These are phyloP conservation scores for Pulveroboletus frians DNA, from an alignment of 768 basidiomycete species.

Conservation along the genomic window DNA sequence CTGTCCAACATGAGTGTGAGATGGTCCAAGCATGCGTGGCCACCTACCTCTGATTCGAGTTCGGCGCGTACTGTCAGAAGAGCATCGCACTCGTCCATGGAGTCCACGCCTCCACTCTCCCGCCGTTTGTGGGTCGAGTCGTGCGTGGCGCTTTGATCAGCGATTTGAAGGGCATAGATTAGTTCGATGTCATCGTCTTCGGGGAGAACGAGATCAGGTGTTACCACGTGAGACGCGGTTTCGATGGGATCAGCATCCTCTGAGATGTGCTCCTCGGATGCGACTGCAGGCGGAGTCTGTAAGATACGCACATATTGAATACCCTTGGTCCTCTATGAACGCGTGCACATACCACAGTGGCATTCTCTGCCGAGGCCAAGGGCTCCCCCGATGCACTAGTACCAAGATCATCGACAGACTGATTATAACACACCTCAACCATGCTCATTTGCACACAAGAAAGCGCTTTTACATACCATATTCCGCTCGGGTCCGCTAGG, in stretches of 20 bases:
- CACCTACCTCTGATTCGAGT: conserved; percentile 10
- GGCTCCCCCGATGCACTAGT: background rate
- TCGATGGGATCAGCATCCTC: background rate
- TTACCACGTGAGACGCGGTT: background rate
- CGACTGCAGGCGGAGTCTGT: background rate
- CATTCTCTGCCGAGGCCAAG: background rate
- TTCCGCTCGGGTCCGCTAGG: background rate
- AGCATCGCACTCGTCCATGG: conserved; percentile 14
- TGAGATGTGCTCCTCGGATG: background rate
- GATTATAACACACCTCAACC: background rate
- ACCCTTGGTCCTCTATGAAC: background rate
- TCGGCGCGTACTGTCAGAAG: conserved; percentile 2
- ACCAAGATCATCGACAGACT: background rate
- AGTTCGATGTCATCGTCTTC: background rate
- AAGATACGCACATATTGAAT: background rate
- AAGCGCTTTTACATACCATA: background rate
- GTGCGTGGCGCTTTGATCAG: background rate
- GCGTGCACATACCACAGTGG: background rate
- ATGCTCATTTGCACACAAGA: background rate
- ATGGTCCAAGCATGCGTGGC: background rate
- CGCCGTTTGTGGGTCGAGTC: background rate
- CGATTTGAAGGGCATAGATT: background rate
- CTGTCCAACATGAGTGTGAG: conserved; percentile 8
- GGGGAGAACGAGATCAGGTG: conserved; percentile 17
- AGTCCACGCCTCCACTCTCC: conserved; percentile 5